Percentiles rank a stretch among this genome's conserved stretches.
Evolutionary conservation across 2,329 filamentous ascomycete species (phyloP).

Genomic region (Monosporascus sp.): DNA sequence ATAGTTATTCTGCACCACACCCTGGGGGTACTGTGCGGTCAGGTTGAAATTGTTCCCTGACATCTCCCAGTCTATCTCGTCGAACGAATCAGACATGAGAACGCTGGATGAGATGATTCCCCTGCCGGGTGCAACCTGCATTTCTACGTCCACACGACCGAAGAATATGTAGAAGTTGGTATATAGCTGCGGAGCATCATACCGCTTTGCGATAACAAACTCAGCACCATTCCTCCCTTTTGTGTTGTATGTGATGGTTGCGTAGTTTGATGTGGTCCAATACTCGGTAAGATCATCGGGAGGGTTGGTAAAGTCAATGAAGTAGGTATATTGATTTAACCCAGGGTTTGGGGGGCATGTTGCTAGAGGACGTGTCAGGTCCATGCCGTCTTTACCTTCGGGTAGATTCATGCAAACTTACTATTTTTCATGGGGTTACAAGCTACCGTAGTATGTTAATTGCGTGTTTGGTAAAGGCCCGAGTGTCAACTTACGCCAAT

Average conservation of each 20-base stretch:
- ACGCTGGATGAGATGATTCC: constrained; percentile 15
- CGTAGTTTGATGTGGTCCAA: constrained; percentile 14
- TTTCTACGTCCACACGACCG: constrained; percentile 13
- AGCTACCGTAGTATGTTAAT: constrained; percentile 2
- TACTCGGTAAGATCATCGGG: constrained; percentile 1
- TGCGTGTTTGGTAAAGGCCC: neutral
- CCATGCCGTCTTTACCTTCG: neutral
- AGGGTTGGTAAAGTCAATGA: constrained; percentile 14
- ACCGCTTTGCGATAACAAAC: constrained; percentile 10
- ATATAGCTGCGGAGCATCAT: constrained; percentile 13
- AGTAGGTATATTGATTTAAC: constrained; percentile 9
- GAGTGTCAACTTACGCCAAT: constrained; percentile 8
- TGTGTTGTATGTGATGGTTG: constrained; percentile 11
- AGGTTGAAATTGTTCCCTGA: constrained; percentile 16
- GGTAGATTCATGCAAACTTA: neutral
- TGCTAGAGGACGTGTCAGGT: neutral
- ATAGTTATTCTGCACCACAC: constrained; percentile 12
- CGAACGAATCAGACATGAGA: constrained; percentile 13
- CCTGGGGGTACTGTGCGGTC: constrained; percentile 7
- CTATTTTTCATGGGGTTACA: constrained; percentile 11
- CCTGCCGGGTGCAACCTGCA: constrained; percentile 13
- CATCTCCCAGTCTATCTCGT: constrained; percentile 19
- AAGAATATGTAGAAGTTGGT: constrained; percentile 15
- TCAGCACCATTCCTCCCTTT: constrained; percentile 12
- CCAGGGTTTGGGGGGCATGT: constrained; percentile 12